These are phyloP conservation scores for Diutina scorzettiae DNA, from an alignment of 1,139 yeast genomes.

Conservation along the genomic window DNA sequence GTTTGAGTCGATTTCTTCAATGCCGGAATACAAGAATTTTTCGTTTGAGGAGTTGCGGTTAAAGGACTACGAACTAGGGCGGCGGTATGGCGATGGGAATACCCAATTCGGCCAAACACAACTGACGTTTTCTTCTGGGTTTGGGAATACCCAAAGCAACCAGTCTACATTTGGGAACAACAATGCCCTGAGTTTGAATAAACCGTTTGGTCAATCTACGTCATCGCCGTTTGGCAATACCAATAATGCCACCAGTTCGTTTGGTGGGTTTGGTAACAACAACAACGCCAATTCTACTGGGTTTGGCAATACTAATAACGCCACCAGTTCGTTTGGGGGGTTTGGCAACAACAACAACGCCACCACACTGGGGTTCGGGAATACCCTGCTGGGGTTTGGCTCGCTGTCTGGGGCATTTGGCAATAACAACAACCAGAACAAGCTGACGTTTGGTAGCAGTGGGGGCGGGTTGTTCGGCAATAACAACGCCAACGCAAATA, in stretches of 20 bases:
- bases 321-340: background rate
- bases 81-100: slow-evolving; percentile 41
- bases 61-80: slow-evolving; percentile 74
- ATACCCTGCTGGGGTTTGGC: slow-evolving; percentile 6
- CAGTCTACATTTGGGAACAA: background rate
- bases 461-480: background rate
- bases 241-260: background rate
- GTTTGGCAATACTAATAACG: slow-evolving; percentile 12
- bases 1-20: slow-evolving; percentile 67
- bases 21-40: slow-evolving; percentile 80
- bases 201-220: background rate
- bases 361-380: background rate
- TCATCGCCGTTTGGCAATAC: slow-evolving; percentile 14
- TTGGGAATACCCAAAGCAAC: background rate
- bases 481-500: background rate
- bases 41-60: slow-evolving; percentile 82
- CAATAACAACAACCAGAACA: slow-evolving; percentile 9
- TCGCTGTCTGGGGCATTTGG: slow-evolving; percentile 10
- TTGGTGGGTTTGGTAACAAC: background rate
- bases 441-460: slow-evolving; percentile 12
- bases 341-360: background rate
- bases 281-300: slow-evolving; percentile 8
- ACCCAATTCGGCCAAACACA: background rate
- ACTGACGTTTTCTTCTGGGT: background rate
- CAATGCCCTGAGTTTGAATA: background rate